Base-by-base conservation (phyloP, 176 grass and related monocot species). In the Puya raimondii region DNA sequence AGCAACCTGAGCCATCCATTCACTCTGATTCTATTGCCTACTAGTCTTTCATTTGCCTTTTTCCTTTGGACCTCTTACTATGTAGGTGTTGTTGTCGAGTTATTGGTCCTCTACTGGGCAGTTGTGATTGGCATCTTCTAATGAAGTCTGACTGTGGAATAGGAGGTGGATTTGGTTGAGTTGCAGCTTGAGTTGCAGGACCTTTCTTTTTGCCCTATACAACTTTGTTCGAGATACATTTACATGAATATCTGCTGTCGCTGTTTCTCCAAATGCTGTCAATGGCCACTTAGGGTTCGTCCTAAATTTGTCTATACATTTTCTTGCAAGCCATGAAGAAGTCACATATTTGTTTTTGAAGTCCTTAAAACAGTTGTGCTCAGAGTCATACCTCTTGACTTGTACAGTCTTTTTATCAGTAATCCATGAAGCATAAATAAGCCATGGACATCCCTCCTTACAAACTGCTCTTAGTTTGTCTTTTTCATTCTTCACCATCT, bases 371-470 rank as follows among this genome's bases (percentile, higher is more conserved):
- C 70, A 73, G 1, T 6, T 61, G 13, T 73, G 70, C 51, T 15
- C 15, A 33, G 51, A 73, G 56, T 63, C 56, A 27, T 56, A 73
- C 2, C 21, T 73, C 56, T 73, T 73, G 18, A 73, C 51, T 7
- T 73, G 70, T 9, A 56, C 50, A 54, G 15, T 73, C 16, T 47
- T 73, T 16, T 7, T 54, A 16, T 63, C 16, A 2, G 15, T 11
- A 53, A 74, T 25, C 4, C 10, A 42, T 49, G 71, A 74, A 22
- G 51, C 71, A 52, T 57, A 74, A 23, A 74, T 74, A 2, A n/a
- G 27, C 71, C 53, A 74, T 64, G 53, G 71, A 64, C 71, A 74
- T 61, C 14, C 71, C 13, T 61, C 48, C 53, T 74, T 74, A 29
- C 53, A 63, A 51, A 49, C 2, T 64, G 25, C 71, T 48, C 47